Evolutionary conservation across 208 protist genomes (phyloP).

Genomic region (Leishmania braziliensis): DNA sequence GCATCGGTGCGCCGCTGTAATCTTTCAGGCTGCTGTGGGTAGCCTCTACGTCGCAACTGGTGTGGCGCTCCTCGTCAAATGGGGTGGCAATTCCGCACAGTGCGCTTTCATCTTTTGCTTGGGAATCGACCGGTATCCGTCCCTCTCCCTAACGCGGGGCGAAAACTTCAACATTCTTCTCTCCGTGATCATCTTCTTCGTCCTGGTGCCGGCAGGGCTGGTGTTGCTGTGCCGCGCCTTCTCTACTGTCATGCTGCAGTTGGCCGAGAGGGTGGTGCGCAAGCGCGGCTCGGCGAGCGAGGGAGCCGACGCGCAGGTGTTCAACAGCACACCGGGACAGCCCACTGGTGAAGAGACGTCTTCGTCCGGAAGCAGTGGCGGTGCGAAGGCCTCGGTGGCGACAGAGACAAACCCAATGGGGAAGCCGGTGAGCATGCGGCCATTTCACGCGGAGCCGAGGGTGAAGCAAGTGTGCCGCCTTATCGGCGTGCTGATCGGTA

Average conservation of each 20-base stretch:
- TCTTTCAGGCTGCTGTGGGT: slow-evolving; percentile 9
- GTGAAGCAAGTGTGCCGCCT: slow-evolving; percentile 21
- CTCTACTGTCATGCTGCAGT: not conserved
- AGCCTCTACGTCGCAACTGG: slow-evolving; percentile 17
- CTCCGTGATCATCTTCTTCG: slow-evolving; percentile 3
- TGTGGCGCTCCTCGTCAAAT: slow-evolving; percentile 15
- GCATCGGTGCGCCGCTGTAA: slow-evolving; percentile 18
- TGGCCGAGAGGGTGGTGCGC: slow-evolving; percentile 7
- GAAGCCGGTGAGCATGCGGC: slow-evolving; percentile 13
- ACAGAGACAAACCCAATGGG: slow-evolving; percentile 13
- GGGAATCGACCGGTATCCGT: slow-evolving; percentile 9
- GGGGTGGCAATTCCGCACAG: not conserved
- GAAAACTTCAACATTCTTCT: slow-evolving; percentile 9
- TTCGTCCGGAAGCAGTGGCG: not conserved
- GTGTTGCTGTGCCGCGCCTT: slow-evolving; percentile 23
- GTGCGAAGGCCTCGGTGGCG: not conserved
- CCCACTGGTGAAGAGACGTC: not conserved
- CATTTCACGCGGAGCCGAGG: not conserved
- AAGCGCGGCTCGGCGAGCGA: not conserved
- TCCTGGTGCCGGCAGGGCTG: slow-evolving; percentile 14
- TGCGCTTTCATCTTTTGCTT: slow-evolving; percentile 34
- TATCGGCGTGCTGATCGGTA: slow-evolving; percentile 16
- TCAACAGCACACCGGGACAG: not conserved
- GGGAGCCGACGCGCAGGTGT: not conserved
- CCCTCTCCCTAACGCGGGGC: not conserved